These are phyloP conservation scores for Bretziella fagacearum DNA, from an alignment of 2,329 filamentous ascomycete species.

Conservation along the genomic window DNA sequence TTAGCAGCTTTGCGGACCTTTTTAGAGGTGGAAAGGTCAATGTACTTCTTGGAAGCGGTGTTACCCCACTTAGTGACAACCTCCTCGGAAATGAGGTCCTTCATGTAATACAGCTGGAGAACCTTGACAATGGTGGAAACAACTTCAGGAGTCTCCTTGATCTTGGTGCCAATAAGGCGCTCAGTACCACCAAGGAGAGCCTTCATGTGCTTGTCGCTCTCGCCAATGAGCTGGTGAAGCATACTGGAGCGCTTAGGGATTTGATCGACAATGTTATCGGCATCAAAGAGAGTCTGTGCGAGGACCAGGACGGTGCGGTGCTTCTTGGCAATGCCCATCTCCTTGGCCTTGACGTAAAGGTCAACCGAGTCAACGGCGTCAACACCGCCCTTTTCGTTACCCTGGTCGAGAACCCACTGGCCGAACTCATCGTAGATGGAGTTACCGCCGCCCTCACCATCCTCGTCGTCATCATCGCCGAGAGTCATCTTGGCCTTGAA, in stretches of 20 bases:
- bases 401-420: conserved; percentile 71
- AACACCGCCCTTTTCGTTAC: conserved; percentile 54
- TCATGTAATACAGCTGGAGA: conserved; percentile 75
- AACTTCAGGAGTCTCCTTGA: conserved; percentile 65
- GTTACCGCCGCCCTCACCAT: conserved; percentile 56
- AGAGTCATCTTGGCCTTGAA: conserved; percentile 84
- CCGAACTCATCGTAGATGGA: conserved; percentile 80
- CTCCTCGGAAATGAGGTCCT: conserved; percentile 78
- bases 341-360: conserved; percentile 93
- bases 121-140: conserved; percentile 64
- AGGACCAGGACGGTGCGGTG: conserved; percentile 85
- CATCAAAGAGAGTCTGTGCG: conserved; percentile 71
- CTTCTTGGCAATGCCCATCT: conserved; percentile 85
- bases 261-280: conserved; percentile 76
- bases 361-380: conserved; percentile 72
- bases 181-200: conserved; percentile 89
- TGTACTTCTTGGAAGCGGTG: conserved; percentile 97
- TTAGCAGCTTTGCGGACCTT: conserved; percentile 91
- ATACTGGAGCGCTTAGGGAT: conserved; percentile 68
- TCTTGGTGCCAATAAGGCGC: conserved; percentile 58
- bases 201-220: conserved; percentile 83
- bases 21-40: conserved; percentile 74
- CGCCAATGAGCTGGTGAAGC: conserved; percentile 74
- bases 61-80: conserved; percentile 77
- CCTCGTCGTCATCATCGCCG: conserved; percentile 64